Conservation (phyloP, 1,284 basidiomycete species). For the Tilletia indica region DNA sequence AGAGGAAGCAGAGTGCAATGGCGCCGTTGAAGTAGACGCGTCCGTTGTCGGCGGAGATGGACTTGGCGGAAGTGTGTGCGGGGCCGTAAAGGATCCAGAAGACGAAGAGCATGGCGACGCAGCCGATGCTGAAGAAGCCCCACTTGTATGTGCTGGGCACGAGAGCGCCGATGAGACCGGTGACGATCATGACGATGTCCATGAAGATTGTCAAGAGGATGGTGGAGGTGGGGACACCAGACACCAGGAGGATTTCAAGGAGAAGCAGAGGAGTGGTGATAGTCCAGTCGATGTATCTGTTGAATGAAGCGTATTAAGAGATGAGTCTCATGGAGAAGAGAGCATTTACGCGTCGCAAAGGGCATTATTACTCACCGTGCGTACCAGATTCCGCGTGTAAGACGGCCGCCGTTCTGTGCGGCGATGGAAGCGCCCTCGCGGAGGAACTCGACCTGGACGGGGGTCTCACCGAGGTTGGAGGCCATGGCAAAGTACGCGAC, state of each 20-base stretch:
- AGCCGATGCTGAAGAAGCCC: constrained; percentile 59
- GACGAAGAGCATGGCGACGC: constrained; percentile 58
- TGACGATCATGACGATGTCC: constrained; percentile 60
- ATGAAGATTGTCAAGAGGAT: constrained; percentile 65
- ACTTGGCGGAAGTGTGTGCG: constrained; percentile 56
- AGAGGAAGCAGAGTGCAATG: constrained; percentile 36
- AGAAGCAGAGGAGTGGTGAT: constrained; percentile 65
- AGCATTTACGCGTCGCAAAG: background rate
- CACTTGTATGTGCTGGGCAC: constrained; percentile 63
- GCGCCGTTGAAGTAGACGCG: constrained; percentile 59
- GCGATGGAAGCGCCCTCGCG: constrained; percentile 33
- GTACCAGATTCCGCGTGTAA: constrained; percentile 65
- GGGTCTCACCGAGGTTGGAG: constrained; percentile 64
- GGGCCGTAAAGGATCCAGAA: constrained; percentile 48
- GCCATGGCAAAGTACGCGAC: constrained; percentile 64
- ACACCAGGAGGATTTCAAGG: constrained; percentile 62
- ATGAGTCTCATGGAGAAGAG: background rate
- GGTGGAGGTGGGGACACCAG: constrained; percentile 62
- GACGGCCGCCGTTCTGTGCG: constrained; percentile 26
- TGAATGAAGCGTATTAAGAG: background rate
- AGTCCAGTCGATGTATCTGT: constrained; percentile 46
- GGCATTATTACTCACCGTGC: constrained; percentile 23
- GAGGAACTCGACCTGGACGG: constrained; percentile 61
- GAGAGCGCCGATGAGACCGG: constrained; percentile 63
- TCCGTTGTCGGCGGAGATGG: constrained; percentile 57